Conservation (phyloP, 805 yeast genomes). For the Ogataea corticis region DNA sequence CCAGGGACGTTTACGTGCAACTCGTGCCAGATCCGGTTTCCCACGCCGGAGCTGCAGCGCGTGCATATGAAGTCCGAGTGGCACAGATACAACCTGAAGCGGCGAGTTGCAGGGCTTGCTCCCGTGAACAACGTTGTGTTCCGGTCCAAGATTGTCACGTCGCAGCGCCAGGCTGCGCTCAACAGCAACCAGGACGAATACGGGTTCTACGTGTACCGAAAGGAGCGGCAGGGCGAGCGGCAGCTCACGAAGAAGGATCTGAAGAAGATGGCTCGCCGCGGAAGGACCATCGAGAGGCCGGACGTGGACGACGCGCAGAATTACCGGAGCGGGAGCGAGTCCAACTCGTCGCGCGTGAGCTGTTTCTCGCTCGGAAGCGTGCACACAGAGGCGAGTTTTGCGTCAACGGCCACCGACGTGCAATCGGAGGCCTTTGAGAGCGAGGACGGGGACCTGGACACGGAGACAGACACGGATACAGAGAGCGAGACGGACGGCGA, state of each 20-base stretch:
- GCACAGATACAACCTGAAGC: conserved; percentile 94
- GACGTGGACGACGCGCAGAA: not conserved
- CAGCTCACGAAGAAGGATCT: conserved; percentile 43
- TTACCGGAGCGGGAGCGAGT: conserved; percentile 49
- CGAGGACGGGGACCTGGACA: conserved; percentile 13
- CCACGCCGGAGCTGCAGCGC: conserved; percentile 80
- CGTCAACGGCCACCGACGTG: conserved; percentile 24
- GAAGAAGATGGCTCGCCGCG: conserved; percentile 33
- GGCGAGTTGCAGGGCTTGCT: conserved; percentile 84
- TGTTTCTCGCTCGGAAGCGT: conserved; percentile 50
- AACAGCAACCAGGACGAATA: conserved; percentile 49
- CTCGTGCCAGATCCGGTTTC: conserved; percentile 81
- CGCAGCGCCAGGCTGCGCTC: conserved; percentile 24
- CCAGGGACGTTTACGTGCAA: conserved; percentile 64
- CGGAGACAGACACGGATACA: conserved; percentile 17
- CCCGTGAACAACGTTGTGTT: conserved; percentile 47
- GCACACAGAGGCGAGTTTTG: conserved; percentile 22
- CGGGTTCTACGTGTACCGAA: conserved; percentile 46
- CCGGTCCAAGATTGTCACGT: conserved; percentile 29
- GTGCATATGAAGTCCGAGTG: conserved; percentile 96
- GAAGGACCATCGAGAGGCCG: conserved; percentile 22
- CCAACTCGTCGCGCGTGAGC: conserved; percentile 55
- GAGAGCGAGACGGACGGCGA: conserved; percentile 14
- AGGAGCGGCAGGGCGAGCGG: conserved; percentile 28
- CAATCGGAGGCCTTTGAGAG: conserved; percentile 20